Base-by-base conservation (phyloP, 2,329 filamentous ascomycete genomes). In the Arachnopeziza araneosa region DNA sequence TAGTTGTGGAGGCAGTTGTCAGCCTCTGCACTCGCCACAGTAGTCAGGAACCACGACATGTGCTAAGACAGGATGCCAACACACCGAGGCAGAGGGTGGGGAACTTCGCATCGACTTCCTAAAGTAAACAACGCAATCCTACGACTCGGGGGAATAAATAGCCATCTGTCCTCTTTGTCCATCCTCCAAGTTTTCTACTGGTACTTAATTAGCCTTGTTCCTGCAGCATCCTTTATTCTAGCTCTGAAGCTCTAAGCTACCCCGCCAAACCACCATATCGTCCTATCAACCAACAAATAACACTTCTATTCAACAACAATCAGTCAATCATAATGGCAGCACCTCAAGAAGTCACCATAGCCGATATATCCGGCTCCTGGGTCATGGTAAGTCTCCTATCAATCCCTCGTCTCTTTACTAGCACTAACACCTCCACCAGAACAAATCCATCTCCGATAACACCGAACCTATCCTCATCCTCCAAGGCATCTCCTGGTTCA, bases 391-490 rank as follows among this genome's bases (percentile, higher is more conserved):
- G 17, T 44, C 10, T 19, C 17, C 17, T 14, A 8, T 19, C 36
- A 44, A 17, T 19, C 36, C 17, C 36, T 14, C 36, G 17, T 12
- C 36, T 19, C 36, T 44, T 44, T 4, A 14, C 36, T 7, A 5
- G 6, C 10, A 44, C 12, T 17, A 44, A 14, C 36, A 44, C 6
- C 36, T 12, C 36, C 10, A 64, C 32, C 66, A 87, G 84, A 86
- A 88, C 75, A 83, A 85, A 72, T 74, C 75, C 59, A 73, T 86
- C 65, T 86, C 83, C 61, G 81, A 85, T 65, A 74, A 81, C 62
- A 75, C 80, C 30, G 83, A 87, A 57, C 70, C 80, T 1, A 76
- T 88, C 61, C 81, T 90, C 52, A 71, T 77, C 51, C 76, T 86
- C 71, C 82, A 85, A 79, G 80, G 80, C 52, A 72, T 84, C 57